Evolutionary conservation across 352 stramenopile genomes (phyloP).

Genomic region (Phytophthora citrophthora): DNA sequence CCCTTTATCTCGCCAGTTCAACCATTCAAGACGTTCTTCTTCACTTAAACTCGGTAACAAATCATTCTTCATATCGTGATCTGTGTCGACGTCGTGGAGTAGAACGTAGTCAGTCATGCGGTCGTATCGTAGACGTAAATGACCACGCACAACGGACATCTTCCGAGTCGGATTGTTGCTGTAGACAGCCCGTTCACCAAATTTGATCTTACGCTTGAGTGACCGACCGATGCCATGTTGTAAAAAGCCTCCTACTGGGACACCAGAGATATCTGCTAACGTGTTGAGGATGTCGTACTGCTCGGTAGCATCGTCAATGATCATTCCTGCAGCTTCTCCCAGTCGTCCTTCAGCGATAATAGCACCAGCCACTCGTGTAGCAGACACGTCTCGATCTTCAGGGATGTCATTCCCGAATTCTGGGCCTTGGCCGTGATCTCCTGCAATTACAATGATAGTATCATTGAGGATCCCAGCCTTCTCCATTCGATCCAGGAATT

Average conservation of each 20-base stretch:
- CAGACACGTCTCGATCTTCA: constrained; percentile 41
- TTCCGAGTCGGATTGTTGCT: constrained; percentile 58
- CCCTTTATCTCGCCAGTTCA: constrained; percentile 9
- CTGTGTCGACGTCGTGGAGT: constrained; percentile 37
- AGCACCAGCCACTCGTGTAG: constrained; percentile 37
- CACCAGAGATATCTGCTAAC: constrained; percentile 39
- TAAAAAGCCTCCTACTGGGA: constrained; percentile 34
- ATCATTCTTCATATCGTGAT: constrained; percentile 41
- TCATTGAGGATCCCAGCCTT: constrained; percentile 52
- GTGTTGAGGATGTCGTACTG: constrained; percentile 54
- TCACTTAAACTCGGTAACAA: constrained; percentile 31
- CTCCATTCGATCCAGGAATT: constrained; percentile 60
- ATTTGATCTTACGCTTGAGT: constrained; percentile 43
- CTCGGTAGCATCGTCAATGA: constrained; percentile 33
- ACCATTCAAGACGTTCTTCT: constrained; percentile 16
- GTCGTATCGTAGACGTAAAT: constrained; percentile 50
- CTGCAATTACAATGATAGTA: constrained; percentile 59
- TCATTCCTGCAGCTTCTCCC: constrained; percentile 23
- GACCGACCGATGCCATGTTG: constrained; percentile 43
- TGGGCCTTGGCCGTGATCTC: constrained; percentile 54
- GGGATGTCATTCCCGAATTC: constrained; percentile 40
- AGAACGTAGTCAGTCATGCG: constrained; percentile 22
- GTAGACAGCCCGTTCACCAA: constrained; percentile 41
- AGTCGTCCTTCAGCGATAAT: constrained; percentile 44
- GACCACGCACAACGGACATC: constrained; percentile 41